Evolutionary conservation across 148 eudicot genomes (phyloP).

Genomic region (Chenopodium album): DNA sequence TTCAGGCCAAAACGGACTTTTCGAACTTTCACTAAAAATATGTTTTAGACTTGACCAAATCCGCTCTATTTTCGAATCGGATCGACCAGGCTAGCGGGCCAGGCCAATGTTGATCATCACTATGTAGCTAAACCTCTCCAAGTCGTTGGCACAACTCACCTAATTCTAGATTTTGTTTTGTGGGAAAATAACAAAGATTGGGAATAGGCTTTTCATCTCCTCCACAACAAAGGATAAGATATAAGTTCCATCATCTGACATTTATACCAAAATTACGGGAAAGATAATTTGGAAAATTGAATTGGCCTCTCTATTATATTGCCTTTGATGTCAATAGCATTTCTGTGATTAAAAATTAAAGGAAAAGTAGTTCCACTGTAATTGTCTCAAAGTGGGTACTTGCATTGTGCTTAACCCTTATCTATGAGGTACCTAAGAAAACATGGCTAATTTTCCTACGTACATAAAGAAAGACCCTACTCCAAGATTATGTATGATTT

Average conservation of each 20-base stretch:
- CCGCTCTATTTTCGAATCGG: too few relatives aligned
- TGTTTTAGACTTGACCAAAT: too few relatives aligned
- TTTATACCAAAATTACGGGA: background rate
- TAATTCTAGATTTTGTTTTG: background rate
- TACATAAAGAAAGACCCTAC: background rate
- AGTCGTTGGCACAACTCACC: background rate
- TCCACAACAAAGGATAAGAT: background rate
- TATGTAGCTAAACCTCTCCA: too few relatives aligned
- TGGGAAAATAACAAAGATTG: background rate
- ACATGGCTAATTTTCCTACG: background rate
- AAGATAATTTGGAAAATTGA: background rate
- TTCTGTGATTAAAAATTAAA: background rate
- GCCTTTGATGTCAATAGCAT: background rate
- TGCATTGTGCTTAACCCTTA: background rate
- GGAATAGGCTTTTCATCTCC: background rate
- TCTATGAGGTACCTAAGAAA: background rate
- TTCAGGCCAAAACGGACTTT: too few relatives aligned
- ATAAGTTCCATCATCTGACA: background rate
- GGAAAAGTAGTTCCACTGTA: background rate
- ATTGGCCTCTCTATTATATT: background rate
- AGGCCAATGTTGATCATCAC: too few relatives aligned
- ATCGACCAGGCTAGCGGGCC: too few relatives aligned
- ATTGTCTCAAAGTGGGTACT: background rate
- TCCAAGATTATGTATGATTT: slow-evolving; percentile 1
- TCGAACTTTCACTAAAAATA: too few relatives aligned